Percentiles rank a stretch among this genome's conserved stretches.
Conservation (phyloP, 345 rosid genomes). For the Abelmoschus esculentus region DNA sequence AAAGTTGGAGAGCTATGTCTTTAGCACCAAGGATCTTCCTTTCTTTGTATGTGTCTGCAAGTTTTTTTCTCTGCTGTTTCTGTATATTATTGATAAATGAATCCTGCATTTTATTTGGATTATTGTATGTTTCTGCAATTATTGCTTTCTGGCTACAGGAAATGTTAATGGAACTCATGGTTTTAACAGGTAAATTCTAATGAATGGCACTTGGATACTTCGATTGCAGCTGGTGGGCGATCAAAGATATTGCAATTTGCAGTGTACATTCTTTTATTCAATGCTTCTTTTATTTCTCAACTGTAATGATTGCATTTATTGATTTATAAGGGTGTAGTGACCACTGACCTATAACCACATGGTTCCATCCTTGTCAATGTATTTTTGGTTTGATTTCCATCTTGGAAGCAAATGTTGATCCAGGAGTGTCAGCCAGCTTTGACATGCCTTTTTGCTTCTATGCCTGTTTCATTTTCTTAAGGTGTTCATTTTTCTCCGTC, state of each 20-base stretch:
- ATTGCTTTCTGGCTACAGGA: not conserved
- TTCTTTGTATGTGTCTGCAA: constrained; percentile 61
- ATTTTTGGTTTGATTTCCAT: not conserved
- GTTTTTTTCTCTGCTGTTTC: constrained; percentile 4
- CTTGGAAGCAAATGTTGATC: not conserved
- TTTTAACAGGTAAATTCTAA: constrained; percentile 78
- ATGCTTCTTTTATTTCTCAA: constrained; percentile 13
- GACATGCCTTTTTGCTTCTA: not conserved
- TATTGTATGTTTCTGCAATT: not conserved
- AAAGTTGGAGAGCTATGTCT: constrained; percentile 53
- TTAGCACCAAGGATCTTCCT: constrained; percentile 71
- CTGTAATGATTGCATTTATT: not conserved
- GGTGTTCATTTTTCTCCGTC: constrained; percentile 11
- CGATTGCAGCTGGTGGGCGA: constrained; percentile 84
- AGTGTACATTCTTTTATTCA: constrained; percentile 66
- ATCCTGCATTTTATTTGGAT: not conserved
- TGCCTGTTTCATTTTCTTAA: not conserved
- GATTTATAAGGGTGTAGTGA: not conserved
- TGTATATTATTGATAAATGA: constrained; percentile 3
- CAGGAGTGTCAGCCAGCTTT: not conserved
- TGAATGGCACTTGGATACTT: constrained; percentile 98
- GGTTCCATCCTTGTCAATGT: not conserved
- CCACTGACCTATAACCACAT: no score
- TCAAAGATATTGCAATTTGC: constrained; percentile 95
- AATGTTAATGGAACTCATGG: constrained; percentile 5